Evolutionary conservation across 768 basidiomycete species (phyloP).

Genomic region (Russula vinacea): DNA sequence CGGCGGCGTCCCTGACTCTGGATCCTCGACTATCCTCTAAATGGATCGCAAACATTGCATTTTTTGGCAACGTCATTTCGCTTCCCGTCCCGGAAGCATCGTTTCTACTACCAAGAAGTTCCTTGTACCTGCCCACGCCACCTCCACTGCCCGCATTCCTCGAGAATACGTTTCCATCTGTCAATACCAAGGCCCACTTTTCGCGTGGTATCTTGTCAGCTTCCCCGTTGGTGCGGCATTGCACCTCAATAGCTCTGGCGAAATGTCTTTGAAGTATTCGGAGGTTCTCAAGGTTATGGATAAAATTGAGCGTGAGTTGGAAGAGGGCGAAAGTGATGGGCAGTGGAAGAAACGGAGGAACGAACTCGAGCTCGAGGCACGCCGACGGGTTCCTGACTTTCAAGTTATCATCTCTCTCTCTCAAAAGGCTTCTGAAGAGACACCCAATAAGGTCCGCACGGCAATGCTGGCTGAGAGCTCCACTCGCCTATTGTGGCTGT

Average conservation of each 20-base stretch:
- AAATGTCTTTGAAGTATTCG: conserved; percentile 74
- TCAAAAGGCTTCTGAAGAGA: conserved; percentile 38
- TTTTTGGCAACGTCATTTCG: conserved; percentile 75
- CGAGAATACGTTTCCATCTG: conserved; percentile 75
- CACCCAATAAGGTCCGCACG: conserved; percentile 40
- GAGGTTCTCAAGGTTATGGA: conserved; percentile 49
- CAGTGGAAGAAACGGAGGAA: conserved; percentile 65
- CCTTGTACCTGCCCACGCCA: conserved; percentile 64
- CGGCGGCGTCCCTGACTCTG: conserved; percentile 61
- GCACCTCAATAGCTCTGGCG: conserved; percentile 71
- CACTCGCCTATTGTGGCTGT: conserved; percentile 78
- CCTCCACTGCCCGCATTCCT: conserved; percentile 69
- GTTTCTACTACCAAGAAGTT: conserved; percentile 51
- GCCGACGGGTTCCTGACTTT: conserved; percentile 79
- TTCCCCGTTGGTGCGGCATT: conserved; percentile 79
- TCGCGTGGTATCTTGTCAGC: conserved; percentile 77
- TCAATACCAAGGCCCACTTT: conserved; percentile 65
- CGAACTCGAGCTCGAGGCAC: conserved; percentile 74
- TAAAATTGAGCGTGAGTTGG: conserved; percentile 51
- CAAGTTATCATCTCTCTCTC: conserved; percentile 82
- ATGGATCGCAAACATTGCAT: conserved; percentile 88
- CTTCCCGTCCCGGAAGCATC: conserved; percentile 63
- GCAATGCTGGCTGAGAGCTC: conserved; percentile 77
- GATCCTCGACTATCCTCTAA: conserved; percentile 85
- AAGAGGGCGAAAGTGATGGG: conserved; percentile 59